Evolutionary conservation across 2,329 filamentous ascomycete species (phyloP).

Genomic region (Helminthosporium solani): DNA sequence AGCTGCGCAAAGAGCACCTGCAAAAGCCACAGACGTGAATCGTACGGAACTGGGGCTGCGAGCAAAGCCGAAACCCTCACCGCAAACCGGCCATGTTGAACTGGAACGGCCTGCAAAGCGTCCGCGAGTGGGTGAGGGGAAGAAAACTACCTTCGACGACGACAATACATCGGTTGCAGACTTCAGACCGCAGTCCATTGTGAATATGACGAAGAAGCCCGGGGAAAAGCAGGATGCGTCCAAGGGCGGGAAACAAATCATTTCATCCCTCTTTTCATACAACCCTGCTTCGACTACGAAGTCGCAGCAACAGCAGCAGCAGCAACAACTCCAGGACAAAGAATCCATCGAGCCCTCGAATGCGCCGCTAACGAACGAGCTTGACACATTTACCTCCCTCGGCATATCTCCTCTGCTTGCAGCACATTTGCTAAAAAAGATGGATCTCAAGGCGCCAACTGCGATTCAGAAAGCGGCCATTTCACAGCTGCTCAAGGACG

Average conservation of each 20-base stretch:
- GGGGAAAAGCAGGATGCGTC: conserved; percentile 37
- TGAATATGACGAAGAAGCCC: conserved; percentile 27
- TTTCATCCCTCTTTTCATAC: conserved; percentile 89
- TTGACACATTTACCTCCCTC: conserved; percentile 81
- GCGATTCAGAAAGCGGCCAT: conserved; percentile 92
- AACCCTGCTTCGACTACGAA: conserved; percentile 74
- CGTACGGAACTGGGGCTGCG: conserved; percentile 31
- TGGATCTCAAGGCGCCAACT: conserved; percentile 86
- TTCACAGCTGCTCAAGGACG: conserved; percentile 72
- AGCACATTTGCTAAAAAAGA: conserved; percentile 78
- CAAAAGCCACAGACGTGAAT: conserved; percentile 32
- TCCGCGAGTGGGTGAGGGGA: conserved; percentile 41
- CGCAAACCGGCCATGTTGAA: conserved; percentile 13
- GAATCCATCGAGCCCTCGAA: conserved; percentile 74
- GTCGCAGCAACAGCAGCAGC: conserved; percentile 51
- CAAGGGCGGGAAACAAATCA: conserved; percentile 61
- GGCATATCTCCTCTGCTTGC: conserved; percentile 80
- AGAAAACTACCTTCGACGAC: conserved; percentile 26
- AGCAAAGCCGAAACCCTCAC: conserved; percentile 13
- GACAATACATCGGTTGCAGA: conserved; percentile 15
- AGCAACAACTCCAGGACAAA: conserved; percentile 46
- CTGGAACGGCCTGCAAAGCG: conserved; percentile 35
- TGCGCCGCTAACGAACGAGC: conserved; percentile 79
- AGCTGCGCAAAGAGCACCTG: conserved; percentile 12
- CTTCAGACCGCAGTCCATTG: conserved; percentile 35